A percentile compares a stretch with the other conserved stretches of the same genome.
phyloP scores from a whole-genome alignment of 2,329 filamentous ascomycete genomes.

The Trichoderma polysporum region DNA sequence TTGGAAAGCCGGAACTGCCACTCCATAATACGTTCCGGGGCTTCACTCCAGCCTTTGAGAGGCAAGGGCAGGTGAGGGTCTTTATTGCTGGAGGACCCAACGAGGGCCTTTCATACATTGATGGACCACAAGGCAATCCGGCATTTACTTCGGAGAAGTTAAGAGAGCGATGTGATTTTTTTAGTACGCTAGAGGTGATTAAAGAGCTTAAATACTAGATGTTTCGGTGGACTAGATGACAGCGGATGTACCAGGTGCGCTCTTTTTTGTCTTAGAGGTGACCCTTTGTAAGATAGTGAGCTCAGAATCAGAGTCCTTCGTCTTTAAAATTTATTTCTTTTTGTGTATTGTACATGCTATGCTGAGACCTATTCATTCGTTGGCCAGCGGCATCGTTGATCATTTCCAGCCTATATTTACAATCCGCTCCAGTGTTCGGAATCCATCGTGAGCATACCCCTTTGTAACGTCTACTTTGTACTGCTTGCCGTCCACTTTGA shows the following conservation, averaged over 20 bases:
- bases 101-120: conserved; percentile 43
- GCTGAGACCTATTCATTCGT: not conserved
- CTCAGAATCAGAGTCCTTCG: not conserved
- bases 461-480: conserved; percentile 60
- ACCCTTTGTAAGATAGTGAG: not conserved
- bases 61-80: conserved; percentile 30
- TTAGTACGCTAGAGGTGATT: conserved; percentile 46
- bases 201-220: conserved; percentile 41
- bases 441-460: conserved; percentile 60
- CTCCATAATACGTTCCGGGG: conserved; percentile 41
- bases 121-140: conserved; percentile 35
- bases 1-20: conserved; percentile 36
- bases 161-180: conserved; percentile 46
- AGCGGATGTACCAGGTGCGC: not conserved
- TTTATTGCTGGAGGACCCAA: conserved; percentile 47
- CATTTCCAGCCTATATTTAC: conserved; percentile 35
- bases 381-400: not conserved
- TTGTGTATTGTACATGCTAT: conserved; percentile 2
- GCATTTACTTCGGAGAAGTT: conserved; percentile 43
- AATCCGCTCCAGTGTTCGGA: conserved; percentile 57
- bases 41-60: conserved; percentile 41
- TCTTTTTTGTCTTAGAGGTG: too few relatives aligned
- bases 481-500: conserved; percentile 46
- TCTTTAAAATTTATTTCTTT: not conserved
- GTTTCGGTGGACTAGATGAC: too few relatives aligned